A percentile compares a stretch with the other conserved stretches of the same genome.
phyloP scores from a whole-genome alignment of 2,329 filamentous ascomycete genomes.

The Verticillium albo-atrum region DNA sequence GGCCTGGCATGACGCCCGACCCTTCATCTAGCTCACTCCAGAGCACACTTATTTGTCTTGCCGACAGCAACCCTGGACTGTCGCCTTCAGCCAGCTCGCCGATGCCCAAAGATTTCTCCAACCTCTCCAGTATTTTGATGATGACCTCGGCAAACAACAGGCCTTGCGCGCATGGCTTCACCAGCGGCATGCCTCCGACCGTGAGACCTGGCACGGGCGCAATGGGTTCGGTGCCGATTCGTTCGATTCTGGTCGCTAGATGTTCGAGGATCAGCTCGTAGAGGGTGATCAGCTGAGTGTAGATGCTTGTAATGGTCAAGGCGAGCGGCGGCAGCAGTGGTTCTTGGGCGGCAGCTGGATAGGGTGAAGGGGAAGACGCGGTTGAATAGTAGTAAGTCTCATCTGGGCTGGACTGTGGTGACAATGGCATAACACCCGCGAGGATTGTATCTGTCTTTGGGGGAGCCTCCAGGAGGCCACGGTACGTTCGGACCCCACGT shows the following conservation, averaged over 20 bases:
- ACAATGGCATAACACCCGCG: background rate
- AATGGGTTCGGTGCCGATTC: background rate
- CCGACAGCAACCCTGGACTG: background rate
- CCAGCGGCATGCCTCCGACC: background rate
- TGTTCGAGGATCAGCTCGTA: constrained; percentile 14
- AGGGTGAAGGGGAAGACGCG: background rate
- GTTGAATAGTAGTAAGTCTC: background rate
- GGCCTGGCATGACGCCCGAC: background rate
- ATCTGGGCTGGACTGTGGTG: background rate
- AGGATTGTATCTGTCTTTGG: background rate
- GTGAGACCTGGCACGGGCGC: background rate
- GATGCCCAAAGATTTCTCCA: background rate
- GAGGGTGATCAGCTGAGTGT: constrained; percentile 1
- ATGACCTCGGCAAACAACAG: background rate
- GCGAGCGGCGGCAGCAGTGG: background rate
- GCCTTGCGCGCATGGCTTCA: background rate
- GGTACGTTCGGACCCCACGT: background rate
- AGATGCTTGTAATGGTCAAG: constrained; percentile 1
- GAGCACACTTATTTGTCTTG: background rate
- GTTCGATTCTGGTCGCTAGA: background rate
- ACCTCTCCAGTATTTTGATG: background rate
- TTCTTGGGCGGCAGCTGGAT: background rate
- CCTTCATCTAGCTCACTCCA: background rate
- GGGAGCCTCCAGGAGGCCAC: background rate
- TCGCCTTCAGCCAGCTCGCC: background rate